Base-by-base conservation (phyloP, 805 yeast species). In the Wickerhamiella sergipiensis region DNA sequence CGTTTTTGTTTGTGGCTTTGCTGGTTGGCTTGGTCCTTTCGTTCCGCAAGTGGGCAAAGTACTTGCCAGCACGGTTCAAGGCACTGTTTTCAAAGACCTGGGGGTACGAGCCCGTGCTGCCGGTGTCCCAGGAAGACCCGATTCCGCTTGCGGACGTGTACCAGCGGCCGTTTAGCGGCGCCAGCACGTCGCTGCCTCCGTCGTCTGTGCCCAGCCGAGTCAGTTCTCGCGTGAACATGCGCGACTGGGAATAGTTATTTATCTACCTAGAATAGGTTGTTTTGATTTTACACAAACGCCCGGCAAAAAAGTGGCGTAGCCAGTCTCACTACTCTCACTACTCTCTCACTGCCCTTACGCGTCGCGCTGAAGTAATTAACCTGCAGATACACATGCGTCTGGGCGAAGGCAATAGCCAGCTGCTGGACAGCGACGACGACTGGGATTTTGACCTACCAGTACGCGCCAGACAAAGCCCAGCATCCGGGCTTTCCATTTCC, bases 211-310 rank as follows among this genome's bases (percentile, higher is more conserved):
- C 59, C 6, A 56, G 57, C 21, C 44, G 62, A 9, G 61, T 58
- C 6, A 51, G 55, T 22, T 55, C 60, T 10, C 53, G 63, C 39
- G 38, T 53, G 21, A 58, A 53, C 42, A 26, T 59, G 46, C 54
- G 54, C 40, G 54, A 53, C 6, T 48, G 47, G 51, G 50, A 51
- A 18, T 23, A 43, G 31, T 24, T 29, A 15, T 23, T 24, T 29
- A 47, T 47, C 24, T 22, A 19, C 17, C 40, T 12, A 39, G 19
- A 8, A 38, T 38, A 38, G 8, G 26, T n/a, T n/a, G n/a, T n/a
- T n/a, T n/a, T n/a, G n/a, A n/a, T n/a, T n/a, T n/a, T n/a, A n/a
- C n/a, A n/a, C n/a, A n/a, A n/a, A n/a, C n/a, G n/a, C n/a, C n/a
- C n/a, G n/a, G n/a, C n/a, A n/a, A n/a, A n/a, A n/a, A n/a, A n/a